phyloP scores from a whole-genome alignment of 2,329 filamentous ascomycete species.

The Arthrobotrys entomopaga region DNA sequence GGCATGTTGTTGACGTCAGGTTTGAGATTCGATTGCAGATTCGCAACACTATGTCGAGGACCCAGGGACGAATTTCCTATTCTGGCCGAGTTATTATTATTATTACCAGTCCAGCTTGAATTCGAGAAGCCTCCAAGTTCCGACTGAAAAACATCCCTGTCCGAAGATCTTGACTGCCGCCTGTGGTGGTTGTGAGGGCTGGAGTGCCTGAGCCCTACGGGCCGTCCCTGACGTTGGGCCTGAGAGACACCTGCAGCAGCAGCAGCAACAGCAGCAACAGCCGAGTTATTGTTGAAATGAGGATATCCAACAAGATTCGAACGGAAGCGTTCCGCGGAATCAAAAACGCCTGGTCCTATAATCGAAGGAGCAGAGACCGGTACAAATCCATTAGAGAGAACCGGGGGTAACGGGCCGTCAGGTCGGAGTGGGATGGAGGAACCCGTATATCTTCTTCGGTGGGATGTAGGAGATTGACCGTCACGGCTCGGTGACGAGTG shows the following conservation, averaged over 20 bases:
- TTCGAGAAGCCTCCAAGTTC: constrained; percentile 34
- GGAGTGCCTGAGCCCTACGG: constrained; percentile 49
- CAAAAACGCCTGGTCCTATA: constrained; percentile 45
- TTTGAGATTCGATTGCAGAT: constrained; percentile 43
- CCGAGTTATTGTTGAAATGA: constrained; percentile 9
- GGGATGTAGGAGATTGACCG: constrained; percentile 42
- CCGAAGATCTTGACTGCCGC: constrained; percentile 48
- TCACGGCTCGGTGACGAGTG: constrained; percentile 33
- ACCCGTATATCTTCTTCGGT: constrained; percentile 50
- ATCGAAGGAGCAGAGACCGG: constrained; percentile 43
- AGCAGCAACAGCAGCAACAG: constrained; percentile 14
- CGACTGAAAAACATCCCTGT: constrained; percentile 46
- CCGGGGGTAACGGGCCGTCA: constrained; percentile 38
- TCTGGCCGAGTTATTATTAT: constrained; percentile 28
- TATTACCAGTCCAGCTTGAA: constrained; percentile 40
- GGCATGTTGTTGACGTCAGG: constrained; percentile 25
- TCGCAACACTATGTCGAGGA: constrained; percentile 50
- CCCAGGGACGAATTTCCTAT: constrained; percentile 42
- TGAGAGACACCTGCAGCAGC: constrained; percentile 16
- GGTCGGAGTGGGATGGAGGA: constrained; percentile 48
- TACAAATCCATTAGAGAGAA: constrained; percentile 46
- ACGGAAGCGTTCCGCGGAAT: constrained; percentile 40
- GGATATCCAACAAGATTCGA: constrained; percentile 47
- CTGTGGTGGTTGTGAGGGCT: constrained; percentile 53
- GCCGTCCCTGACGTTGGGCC: constrained; percentile 44